phyloP scores from a whole-genome alignment of 2,329 filamentous ascomycete genomes.

The Bipolaris sorokiniana region DNA sequence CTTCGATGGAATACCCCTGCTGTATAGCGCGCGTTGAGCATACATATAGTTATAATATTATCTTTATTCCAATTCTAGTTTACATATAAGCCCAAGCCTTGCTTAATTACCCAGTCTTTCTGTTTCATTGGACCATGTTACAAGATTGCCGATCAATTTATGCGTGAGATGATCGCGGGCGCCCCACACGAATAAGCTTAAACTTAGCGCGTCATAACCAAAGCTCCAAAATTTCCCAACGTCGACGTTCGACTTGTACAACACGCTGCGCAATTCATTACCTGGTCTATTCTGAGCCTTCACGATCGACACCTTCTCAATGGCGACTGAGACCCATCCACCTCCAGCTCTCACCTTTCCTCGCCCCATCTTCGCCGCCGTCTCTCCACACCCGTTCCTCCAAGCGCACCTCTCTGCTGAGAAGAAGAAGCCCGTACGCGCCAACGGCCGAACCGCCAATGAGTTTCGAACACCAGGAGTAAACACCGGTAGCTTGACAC shows the following conservation, averaged over 20 bases:
- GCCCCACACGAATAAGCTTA: constrained; percentile 24
- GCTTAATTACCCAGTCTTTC: neutral
- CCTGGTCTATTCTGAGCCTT: neutral
- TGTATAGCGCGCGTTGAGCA: neutral
- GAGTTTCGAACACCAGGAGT: constrained; percentile 75
- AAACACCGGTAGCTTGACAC: constrained; percentile 83
- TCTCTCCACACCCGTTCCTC: constrained; percentile 87
- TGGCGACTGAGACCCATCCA: constrained; percentile 30
- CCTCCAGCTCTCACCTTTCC: constrained; percentile 57
- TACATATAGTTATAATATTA: neutral
- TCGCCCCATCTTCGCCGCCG: constrained; percentile 80
- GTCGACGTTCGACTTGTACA: constrained; percentile 1
- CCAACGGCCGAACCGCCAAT: constrained; percentile 77
- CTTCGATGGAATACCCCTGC: constrained; percentile 5
- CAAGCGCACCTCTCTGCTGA: constrained; percentile 81
- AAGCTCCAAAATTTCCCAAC: constrained; percentile 37
- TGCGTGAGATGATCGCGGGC: constrained; percentile 4
- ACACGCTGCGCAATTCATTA: neutral
- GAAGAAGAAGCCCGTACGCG: constrained; percentile 66
- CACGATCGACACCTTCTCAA: constrained; percentile 10
- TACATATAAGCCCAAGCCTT: neutral
- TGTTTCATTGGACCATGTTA: neutral
- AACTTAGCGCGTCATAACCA: constrained; percentile 30
- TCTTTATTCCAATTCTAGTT: neutral
- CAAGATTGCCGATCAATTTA: neutral